phyloP scores from a whole-genome alignment of 1,284 basidiomycete genomes.

The Flammula alnicola region DNA sequence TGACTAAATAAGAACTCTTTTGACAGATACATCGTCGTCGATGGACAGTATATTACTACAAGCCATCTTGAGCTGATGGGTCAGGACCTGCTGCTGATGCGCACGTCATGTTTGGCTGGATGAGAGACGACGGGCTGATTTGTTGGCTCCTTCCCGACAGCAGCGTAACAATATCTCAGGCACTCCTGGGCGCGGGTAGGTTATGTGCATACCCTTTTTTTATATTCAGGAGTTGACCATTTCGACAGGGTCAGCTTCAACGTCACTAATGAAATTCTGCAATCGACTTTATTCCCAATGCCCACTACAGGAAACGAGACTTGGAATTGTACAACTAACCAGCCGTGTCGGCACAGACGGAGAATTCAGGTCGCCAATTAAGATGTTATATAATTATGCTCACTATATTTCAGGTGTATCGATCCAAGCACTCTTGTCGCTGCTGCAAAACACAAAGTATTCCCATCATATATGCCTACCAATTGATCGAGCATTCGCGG shows the following conservation, averaged over 20 bases:
- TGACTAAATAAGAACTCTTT: background rate
- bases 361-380: slow-evolving; percentile 27
- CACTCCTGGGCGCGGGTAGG: slow-evolving; percentile 28
- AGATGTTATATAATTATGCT: background rate
- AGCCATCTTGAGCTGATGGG: slow-evolving; percentile 44
- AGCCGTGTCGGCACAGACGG: slow-evolving; percentile 33
- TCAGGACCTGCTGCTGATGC: slow-evolving; percentile 43
- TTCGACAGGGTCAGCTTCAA: slow-evolving; percentile 10
- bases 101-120: slow-evolving; percentile 52
- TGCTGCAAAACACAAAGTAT: slow-evolving; percentile 29
- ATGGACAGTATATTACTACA: slow-evolving; percentile 46
- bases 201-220: background rate
- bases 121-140: slow-evolving; percentile 46
- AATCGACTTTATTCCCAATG: slow-evolving; percentile 30
- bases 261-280: slow-evolving; percentile 19
- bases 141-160: slow-evolving; percentile 30
- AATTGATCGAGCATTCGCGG: slow-evolving; percentile 34
- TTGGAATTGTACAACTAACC: slow-evolving; percentile 33
- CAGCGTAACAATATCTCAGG: slow-evolving; percentile 21
- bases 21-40: slow-evolving; percentile 46
- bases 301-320: slow-evolving; percentile 25
- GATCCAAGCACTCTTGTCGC: slow-evolving; percentile 36
- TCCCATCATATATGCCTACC: slow-evolving; percentile 35
- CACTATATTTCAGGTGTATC: slow-evolving; percentile 25
- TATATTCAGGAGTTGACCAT: background rate